Evolutionary conservation across 31 red algal genomes (phyloP), one percentile per base, ranked within the genome.

Genomic region (Endocladia muricata): DNA sequence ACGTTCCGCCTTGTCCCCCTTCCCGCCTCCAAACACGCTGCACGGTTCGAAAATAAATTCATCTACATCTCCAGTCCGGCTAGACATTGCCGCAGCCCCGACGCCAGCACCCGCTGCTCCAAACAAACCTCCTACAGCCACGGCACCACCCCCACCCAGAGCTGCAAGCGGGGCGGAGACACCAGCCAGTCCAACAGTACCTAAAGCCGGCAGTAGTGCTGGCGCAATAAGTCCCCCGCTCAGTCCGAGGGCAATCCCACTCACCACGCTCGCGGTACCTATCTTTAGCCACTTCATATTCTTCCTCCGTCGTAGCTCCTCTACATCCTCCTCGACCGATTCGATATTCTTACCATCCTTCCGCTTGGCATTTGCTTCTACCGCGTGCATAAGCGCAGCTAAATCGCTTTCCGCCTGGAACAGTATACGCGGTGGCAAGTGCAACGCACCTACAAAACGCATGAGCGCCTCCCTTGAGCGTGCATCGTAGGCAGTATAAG

Each of bases 81-180:
- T 74, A 64, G 52, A 26, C 85, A 89, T 89, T 17, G 85, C 85
- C 15, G 85, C 68, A 8, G 85, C 85, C 8, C 85, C 85, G n/a
- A 89, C 76, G 11, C 85, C 85, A 65, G 76, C 85, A 64, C 85
- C 85, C 9, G 76, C 85, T n/a, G 76, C 76, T 11, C 85, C 85
- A 55, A 89, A 89, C 21, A 81, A 58, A 44, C 76, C 76, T 41
- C 72, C 73, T 29, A 89, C 76, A 48, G 85, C 85, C 4, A 76
- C 76, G 42, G 73, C 68, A 31, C 76, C 85, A 69, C 73, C 73
- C n/a, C 72, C 66, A 17, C 85, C 76, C 39, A 79, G 60, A 5
- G 85, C 67, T n/a, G 83, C 74, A 22, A 87, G 65, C 11, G 83
- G 83, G 25, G 61, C 83, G 3, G 83, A 70, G 5, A 70, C 85